phyloP scores from a whole-genome alignment of 768 basidiomycete genomes.

The Scleroderma bovista region DNA sequence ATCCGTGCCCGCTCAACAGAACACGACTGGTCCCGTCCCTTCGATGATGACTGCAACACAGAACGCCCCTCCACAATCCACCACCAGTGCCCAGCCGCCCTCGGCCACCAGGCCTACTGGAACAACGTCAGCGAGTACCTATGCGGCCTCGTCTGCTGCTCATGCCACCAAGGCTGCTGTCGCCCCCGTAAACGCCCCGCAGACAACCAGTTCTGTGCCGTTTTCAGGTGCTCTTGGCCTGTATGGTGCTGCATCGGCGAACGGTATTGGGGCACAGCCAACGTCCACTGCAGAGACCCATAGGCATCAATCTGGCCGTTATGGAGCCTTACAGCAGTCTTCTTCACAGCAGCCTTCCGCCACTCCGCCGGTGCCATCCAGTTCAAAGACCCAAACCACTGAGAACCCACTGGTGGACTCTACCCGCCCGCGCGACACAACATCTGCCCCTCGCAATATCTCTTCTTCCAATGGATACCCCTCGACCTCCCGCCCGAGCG shows the following conservation, averaged over 20 bases:
- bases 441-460: conserved; percentile 14
- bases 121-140: conserved; percentile 1
- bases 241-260: conserved; percentile 5
- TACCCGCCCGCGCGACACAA: conserved; percentile 17
- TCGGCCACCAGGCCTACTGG: conserved; percentile 8
- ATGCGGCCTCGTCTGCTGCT: conserved; percentile 1
- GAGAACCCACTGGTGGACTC: conserved; percentile 19
- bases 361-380: conserved; percentile 8
- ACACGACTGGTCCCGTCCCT: neutral
- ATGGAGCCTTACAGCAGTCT: conserved; percentile 10
- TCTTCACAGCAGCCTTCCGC: conserved; percentile 9
- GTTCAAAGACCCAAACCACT: conserved; percentile 12
- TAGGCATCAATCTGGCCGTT: conserved; percentile 18
- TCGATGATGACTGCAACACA: conserved; percentile 2
- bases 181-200: neutral
- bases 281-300: conserved; percentile 10
- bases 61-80: conserved; percentile 1
- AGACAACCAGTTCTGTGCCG: conserved; percentile 6
- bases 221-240: conserved; percentile 5
- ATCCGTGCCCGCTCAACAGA: neutral
- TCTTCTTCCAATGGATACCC: conserved; percentile 18
- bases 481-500: conserved; percentile 14
- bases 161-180: conserved; percentile 6
- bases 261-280: conserved; percentile 6
- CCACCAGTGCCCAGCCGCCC: conserved; percentile 3